Conservation (phyloP, 495 filamentous ascomycete genomes). For the Ramalina intermedia region DNA sequence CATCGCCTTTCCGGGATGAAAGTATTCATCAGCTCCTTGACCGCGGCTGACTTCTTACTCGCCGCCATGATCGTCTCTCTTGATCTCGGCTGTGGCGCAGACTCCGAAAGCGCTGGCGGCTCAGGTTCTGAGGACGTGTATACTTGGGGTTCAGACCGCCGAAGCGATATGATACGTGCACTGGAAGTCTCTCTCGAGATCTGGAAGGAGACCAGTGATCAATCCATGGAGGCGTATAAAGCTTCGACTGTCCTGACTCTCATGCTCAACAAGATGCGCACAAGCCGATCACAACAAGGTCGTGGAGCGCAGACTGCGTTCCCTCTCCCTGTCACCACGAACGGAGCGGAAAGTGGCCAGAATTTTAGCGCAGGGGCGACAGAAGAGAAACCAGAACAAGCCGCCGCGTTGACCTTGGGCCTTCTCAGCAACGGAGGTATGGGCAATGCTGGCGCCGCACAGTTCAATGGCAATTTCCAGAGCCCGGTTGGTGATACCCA, state of each 20-base stretch:
- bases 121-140: conserved; percentile 37
- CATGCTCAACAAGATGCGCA: conserved; percentile 62
- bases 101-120: conserved; percentile 16
- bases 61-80: conserved; percentile 81
- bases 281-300: conserved; percentile 1
- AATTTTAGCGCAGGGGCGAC: conserved; percentile 11
- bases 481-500: conserved; percentile 15
- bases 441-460: conserved; percentile 40
- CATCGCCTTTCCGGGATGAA: conserved; percentile 57
- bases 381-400: conserved; percentile 41
- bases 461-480: conserved; percentile 26
- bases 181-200: conserved; percentile 61
- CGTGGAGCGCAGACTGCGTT: conserved; percentile 6
- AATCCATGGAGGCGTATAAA: conserved; percentile 82
- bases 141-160: conserved; percentile 57
- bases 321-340: conserved; percentile 5
- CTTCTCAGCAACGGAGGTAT: conserved; percentile 61
- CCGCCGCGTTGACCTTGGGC: conserved; percentile 68
- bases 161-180: conserved; percentile 57
- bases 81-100: conserved; percentile 39
- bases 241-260: conserved; percentile 60
- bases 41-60: conserved; percentile 69
- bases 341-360: conserved; percentile 3
- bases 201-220: conserved; percentile 60
- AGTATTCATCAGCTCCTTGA: conserved; percentile 65